phyloP scores from a whole-genome alignment of 768 basidiomycete genomes.

The Nevesoporus exiguus region DNA sequence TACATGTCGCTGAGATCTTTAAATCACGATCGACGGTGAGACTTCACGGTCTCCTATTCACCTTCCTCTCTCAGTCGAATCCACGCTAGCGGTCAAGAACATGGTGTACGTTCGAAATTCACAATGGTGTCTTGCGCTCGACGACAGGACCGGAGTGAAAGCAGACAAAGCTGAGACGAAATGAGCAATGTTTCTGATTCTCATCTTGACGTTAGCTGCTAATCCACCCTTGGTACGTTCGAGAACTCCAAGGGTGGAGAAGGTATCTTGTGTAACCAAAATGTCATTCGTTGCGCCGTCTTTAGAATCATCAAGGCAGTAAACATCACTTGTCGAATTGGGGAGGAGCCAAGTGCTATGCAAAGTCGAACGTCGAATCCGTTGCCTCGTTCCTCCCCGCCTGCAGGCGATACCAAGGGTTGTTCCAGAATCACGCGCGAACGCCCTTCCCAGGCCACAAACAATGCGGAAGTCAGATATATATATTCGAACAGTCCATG shows the following conservation, averaged over 20 bases:
- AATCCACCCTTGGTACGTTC: background rate
- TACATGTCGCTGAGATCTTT: conserved; percentile 40
- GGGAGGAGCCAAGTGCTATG: no score
- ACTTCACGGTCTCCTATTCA: background rate
- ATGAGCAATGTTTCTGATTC: background rate
- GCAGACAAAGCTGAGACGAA: background rate
- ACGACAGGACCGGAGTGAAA: background rate
- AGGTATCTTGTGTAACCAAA: no score
- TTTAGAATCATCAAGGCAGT: no score
- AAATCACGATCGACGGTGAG: conserved; percentile 42
- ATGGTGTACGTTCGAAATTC: conserved; percentile 41
- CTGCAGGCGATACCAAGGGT: no score
- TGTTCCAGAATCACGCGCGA: background rate
- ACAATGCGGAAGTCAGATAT: background rate
- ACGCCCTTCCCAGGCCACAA: background rate
- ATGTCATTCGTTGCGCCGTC: no score
- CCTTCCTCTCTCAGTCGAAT: background rate
- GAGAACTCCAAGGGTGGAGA: background rate
- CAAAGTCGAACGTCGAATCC: no score
- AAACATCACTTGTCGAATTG: no score
- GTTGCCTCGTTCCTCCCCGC: no score
- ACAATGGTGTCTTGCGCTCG: conserved; percentile 28
- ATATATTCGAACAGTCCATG: background rate
- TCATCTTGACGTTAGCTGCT: no score
- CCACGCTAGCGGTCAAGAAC: conserved; percentile 35